Evolutionary conservation across 192 early-diverging fungal genomes (phyloP), one percentile per base, ranked within the genome.

Genomic region (Phlyctochytrium arcticum): DNA sequence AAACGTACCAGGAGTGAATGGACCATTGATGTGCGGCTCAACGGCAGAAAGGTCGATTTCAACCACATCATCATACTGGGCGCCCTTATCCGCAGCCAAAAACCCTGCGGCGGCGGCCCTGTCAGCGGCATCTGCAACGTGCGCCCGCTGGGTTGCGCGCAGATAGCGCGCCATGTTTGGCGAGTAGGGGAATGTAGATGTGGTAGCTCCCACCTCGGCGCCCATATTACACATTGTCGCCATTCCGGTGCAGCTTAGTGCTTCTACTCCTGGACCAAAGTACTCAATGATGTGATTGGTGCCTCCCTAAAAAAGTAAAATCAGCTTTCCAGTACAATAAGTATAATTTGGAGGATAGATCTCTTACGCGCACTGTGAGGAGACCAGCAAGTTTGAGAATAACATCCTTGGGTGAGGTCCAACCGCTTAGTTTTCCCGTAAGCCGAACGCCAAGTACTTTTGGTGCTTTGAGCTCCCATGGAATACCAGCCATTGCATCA

Each of bases 191-290:
- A 98, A 98, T 37, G 96, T 69, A 17, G 95, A 98, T 49, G 95
- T 96, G 47, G 95, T 98, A 32, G 95, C 95, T 65, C 95, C 95
- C 60, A 98, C 67, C 79, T 98, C 95, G 42, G 95, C 95, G 72
- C 95, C 95, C 95, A 98, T 96, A 84, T 98, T 98, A 81, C 95
- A 98, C 70, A 98, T 92, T 51, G 95, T 98, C 59, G 90, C 95
- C 95, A 98, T 96, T 68, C 93, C 95, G 57, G 95, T 98, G 76
- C 93, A 95, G 49, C 91, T 93, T 68, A 98, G 80, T 37, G 90
- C 87, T 58, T 96, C 90, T 48, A 93, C 91, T 79, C 95, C 95
- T 4, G 89, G 81, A 53, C 95, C 95, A 80, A 94, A 92, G 87
- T 98, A 98, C 80, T 98, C 95, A 64, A 98, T 88, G 54, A 98